phyloP scores from a whole-genome alignment of 176 grass and related monocot species.

The Triticum turgidum region DNA sequence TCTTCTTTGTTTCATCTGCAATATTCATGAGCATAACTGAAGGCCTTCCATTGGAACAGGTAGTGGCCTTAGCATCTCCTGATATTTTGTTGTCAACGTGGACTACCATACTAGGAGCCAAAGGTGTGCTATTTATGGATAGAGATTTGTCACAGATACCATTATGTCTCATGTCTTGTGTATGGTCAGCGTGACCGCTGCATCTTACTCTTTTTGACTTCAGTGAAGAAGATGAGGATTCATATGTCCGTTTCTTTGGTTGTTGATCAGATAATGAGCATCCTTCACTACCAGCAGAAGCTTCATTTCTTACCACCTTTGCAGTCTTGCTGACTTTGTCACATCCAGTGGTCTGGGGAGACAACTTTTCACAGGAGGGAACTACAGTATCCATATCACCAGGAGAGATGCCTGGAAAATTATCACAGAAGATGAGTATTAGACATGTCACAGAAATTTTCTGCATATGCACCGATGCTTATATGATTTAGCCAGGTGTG shows the following conservation, averaged over 20 bases:
- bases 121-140: neutral
- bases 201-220: conserved; percentile 86
- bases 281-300: conserved; percentile 9
- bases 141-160: conserved; percentile 16
- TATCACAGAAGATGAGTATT: neutral
- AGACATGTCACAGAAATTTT: conserved; percentile 2
- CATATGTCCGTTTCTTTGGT: conserved; percentile 59
- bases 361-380: conserved; percentile 29
- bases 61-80: conserved; percentile 23
- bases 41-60: conserved; percentile 26
- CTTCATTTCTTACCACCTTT: conserved; percentile 19
- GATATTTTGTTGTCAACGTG: conserved; percentile 28
- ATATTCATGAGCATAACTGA: conserved; percentile 93
- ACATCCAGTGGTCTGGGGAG: conserved; percentile 26
- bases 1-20: conserved; percentile 76
- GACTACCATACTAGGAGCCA: conserved; percentile 12
- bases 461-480: neutral
- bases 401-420: conserved; percentile 59
- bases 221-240: conserved; percentile 67
- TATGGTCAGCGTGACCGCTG: conserved; percentile 24
- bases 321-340: conserved; percentile 20
- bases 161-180: conserved; percentile 33
- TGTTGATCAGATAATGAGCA: conserved; percentile 39
- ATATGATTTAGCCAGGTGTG: neutral
- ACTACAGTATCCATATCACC: conserved; percentile 23